phyloP scores from a whole-genome alignment of 2,329 filamentous ascomycete species.

The Aspergillus neotritici region DNA sequence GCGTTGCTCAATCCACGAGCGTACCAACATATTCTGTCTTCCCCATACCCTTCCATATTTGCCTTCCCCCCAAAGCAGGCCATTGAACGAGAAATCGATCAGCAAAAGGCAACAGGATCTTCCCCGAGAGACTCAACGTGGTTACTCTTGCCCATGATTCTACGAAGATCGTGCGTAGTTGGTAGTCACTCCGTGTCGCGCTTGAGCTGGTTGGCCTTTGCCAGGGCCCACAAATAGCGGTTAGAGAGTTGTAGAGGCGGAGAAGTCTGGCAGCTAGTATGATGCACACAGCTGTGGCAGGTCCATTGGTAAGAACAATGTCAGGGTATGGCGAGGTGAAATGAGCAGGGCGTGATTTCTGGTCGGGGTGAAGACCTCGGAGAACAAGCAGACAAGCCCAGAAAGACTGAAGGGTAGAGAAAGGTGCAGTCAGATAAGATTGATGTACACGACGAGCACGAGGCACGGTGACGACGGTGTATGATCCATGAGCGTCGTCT shows the following conservation, averaged over 20 bases:
- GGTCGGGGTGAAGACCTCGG: constrained; percentile 30
- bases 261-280: constrained; percentile 53
- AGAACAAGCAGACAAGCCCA: constrained; percentile 57
- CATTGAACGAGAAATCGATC: constrained; percentile 83
- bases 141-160: constrained; percentile 89
- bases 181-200: constrained; percentile 36
- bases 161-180: constrained; percentile 73
- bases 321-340: constrained; percentile 54
- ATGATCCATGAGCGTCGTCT: constrained; percentile 34
- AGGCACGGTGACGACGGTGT: constrained; percentile 62
- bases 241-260: constrained; percentile 43
- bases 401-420: constrained; percentile 63
- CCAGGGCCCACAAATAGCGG: constrained; percentile 6
- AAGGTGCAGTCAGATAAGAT: constrained; percentile 64
- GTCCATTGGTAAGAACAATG: constrained; percentile 79
- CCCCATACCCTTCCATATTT: constrained; percentile 35
- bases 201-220: constrained; percentile 6
- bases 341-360: constrained; percentile 18
- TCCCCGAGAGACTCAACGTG: constrained; percentile 77
- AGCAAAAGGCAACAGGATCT: constrained; percentile 64
- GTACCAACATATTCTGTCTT: constrained; percentile 36
- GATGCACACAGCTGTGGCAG: constrained; percentile 78
- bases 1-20: constrained; percentile 28
- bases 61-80: constrained; percentile 52
- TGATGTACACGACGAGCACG: constrained; percentile 81